Evolutionary conservation across 2,329 filamentous ascomycete genomes (phyloP), one percentile per base, ranked within the genome.

Genomic region (Aureobasidium pullulans): DNA sequence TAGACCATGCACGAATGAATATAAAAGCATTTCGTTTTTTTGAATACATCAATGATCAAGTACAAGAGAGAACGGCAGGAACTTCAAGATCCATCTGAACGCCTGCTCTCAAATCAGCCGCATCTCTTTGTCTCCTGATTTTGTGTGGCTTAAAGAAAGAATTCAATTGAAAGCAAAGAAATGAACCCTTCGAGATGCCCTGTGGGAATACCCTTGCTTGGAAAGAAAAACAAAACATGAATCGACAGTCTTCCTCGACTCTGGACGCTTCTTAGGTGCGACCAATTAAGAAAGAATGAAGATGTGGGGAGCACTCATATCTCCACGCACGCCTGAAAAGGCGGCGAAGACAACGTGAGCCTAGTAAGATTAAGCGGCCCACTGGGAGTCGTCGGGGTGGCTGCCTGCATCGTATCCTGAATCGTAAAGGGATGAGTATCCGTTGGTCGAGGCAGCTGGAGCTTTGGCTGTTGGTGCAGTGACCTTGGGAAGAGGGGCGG

Each of bases 331-430:
- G 11, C 9, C 9, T 23, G 23, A 23, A 34, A 15, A 15, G 43
- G 13, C 13, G 29, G 3, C 50, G 15, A 3, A 6, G n/a, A 3
- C 34, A 34, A 19, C 15, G 28, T n/a, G n/a, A 36, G 46, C 6
- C 4, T n/a, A 6, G 11, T 2, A 15, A 1, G 16, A 49, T 60
- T 36, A 63, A 29, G 61, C 61, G 28, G 44, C 59, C 74, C 74
- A 76, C 65, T 75, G 72, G 19, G 72, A 73, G 63, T 74, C 72
- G 44, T 69, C 63, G 16, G 71, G 69, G 62, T 74, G 70, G 19
- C 59, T 62, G 36, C 61, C 61, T 32, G 61, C 57, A 44, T 61
- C 60, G 37, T 62, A 60, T 4, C 56, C 47, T 31, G 59, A 59
- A 46, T 59, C 60, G 43, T 42, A 46, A 9, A 43, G 54, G 11